phyloP scores from a whole-genome alignment of 1,139 yeast species.

The Hansenula anomala region DNA sequence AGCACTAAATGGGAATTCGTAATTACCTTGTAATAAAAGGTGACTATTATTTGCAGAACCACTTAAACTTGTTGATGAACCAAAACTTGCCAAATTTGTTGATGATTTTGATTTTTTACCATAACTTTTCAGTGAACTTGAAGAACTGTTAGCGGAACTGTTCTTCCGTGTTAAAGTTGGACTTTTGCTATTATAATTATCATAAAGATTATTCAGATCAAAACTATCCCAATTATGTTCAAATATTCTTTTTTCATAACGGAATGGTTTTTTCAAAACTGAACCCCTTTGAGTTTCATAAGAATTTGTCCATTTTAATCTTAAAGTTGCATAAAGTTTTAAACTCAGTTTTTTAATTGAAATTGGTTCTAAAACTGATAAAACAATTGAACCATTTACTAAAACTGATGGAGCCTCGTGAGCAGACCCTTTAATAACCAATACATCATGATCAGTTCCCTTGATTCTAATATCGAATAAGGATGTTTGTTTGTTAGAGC shows the following conservation, averaged over 20 bases:
- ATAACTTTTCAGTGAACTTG: slow-evolving; percentile 18
- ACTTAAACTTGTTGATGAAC: slow-evolving; percentile 24
- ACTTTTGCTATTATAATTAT: slow-evolving; percentile 16
- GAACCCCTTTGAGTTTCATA: slow-evolving; percentile 41
- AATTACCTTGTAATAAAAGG: slow-evolving; percentile 65
- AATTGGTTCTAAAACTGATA: slow-evolving; percentile 74
- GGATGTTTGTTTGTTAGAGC: slow-evolving; percentile 29
- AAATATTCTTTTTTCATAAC: slow-evolving; percentile 61
- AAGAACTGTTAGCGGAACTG: slow-evolving; percentile 17
- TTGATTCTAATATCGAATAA: slow-evolving; percentile 59
- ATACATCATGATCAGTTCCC: slow-evolving; percentile 71
- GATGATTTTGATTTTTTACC: slow-evolving; percentile 25
- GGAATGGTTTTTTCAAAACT: slow-evolving; percentile 42
- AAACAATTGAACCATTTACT: slow-evolving; percentile 70
- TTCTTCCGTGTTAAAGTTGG: slow-evolving; percentile 6
- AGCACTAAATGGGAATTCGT: slow-evolving; percentile 86
- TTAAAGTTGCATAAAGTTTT: slow-evolving; percentile 59
- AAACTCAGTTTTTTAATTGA: slow-evolving; percentile 59
- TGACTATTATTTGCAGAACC: slow-evolving; percentile 22
- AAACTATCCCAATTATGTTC: slow-evolving; percentile 75
- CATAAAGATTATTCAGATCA: slow-evolving; percentile 34
- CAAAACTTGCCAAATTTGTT: slow-evolving; percentile 20
- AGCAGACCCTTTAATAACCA: slow-evolving; percentile 73
- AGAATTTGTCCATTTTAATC: slow-evolving; percentile 53
- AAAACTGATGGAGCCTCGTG: slow-evolving; percentile 76